Evolutionary conservation across 306 rosid species (phyloP).

Genomic region (Vachellia pachyceras): DNA sequence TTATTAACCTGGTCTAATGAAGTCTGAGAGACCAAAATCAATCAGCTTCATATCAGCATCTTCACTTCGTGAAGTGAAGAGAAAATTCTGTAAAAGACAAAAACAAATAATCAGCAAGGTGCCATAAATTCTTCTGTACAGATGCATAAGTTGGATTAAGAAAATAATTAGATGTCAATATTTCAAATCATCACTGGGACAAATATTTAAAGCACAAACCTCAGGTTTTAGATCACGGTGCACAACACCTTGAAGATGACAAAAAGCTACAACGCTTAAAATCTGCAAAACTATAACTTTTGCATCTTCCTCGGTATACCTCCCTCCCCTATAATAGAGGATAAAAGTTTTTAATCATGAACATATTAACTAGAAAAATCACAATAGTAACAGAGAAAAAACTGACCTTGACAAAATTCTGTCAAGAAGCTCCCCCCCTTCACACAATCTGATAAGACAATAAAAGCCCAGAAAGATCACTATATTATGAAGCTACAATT

Average conservation of each 20-base stretch:
- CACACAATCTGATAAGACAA: conserved; percentile 82
- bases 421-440: conserved; percentile 99
- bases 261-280: background rate
- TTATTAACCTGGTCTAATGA: conserved; percentile 80
- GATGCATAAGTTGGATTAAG: too few relatives aligned
- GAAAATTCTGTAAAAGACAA: conserved; percentile 75
- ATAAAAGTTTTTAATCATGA: too few relatives aligned
- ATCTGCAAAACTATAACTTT: background rate
- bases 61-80: conserved; percentile 86
- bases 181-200: too few relatives aligned
- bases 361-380: conserved; percentile 1
- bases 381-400: conserved; percentile 3
- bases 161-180: too few relatives aligned
- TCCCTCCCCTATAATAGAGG: too few relatives aligned
- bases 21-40: conserved; percentile 97
- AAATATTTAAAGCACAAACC: background rate
- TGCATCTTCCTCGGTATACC: background rate
- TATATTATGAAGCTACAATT: conserved; percentile 28
- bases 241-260: background rate
- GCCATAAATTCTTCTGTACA: too few relatives aligned
- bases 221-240: background rate
- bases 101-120: conserved; percentile 25
- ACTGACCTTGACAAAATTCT: conserved; percentile 84
- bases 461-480: conserved; percentile 37
- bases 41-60: conserved; percentile 95